Conservation (phyloP, 1,284 basidiomycete genomes). For the Ustilago sp. region DNA sequence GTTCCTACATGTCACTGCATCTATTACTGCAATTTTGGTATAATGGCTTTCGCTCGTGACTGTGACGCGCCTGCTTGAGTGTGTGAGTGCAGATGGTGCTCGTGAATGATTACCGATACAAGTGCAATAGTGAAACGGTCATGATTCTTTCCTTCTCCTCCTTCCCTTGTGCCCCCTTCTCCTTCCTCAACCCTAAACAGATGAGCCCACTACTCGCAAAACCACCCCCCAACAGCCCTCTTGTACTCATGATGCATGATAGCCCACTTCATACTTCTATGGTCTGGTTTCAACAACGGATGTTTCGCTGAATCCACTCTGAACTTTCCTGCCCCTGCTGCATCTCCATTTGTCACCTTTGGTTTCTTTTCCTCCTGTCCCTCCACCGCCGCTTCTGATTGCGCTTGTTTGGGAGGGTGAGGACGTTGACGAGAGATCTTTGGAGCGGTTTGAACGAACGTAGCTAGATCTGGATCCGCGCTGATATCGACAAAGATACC, state of each 20-base stretch:
- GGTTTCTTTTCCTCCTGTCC: background rate
- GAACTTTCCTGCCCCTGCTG: slow-evolving; percentile 11
- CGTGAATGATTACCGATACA: no score
- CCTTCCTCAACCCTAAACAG: background rate
- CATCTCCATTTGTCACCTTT: background rate
- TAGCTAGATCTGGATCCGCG: slow-evolving; percentile 27
- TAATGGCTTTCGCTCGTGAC: slow-evolving; percentile 1
- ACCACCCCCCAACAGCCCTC: slow-evolving; percentile 32
- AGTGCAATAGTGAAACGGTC: no score
- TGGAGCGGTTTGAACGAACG: slow-evolving; percentile 33
- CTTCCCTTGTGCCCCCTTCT: background rate
- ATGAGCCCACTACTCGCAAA: background rate
- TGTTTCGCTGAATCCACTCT: slow-evolving; percentile 35
- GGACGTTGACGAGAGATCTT: slow-evolving; percentile 44
- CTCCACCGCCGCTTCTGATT: background rate
- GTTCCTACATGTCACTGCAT: background rate
- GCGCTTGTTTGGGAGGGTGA: slow-evolving; percentile 19
- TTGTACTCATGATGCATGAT: slow-evolving; percentile 52
- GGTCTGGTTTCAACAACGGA: slow-evolving; percentile 38
- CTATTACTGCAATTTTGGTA: background rate
- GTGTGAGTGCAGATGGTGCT: background rate
- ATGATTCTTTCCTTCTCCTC: no score
- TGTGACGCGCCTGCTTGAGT: background rate
- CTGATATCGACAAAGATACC: slow-evolving; percentile 15
- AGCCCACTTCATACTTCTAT: slow-evolving; percentile 52